These are phyloP conservation scores for Penstemon newberryi DNA, from an alignment of 257 asterid species.

Conservation along the genomic window DNA sequence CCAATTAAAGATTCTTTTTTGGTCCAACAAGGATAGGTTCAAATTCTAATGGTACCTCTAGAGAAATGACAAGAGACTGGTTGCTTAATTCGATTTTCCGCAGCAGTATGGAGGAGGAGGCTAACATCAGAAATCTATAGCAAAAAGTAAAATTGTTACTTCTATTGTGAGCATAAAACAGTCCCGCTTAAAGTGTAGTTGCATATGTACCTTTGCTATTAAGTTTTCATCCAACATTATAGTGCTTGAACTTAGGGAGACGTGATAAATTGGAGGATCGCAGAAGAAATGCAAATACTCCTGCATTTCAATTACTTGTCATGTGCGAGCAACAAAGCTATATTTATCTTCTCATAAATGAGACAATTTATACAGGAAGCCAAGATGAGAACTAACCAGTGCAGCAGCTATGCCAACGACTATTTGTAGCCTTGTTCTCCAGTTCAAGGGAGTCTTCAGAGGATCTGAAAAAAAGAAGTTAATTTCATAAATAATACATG, in stretches of 20 bases:
- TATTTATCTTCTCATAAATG: not conserved
- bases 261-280: conserved; percentile 71
- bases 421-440: conserved; percentile 86
- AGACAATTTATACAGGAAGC: not conserved
- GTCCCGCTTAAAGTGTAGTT: not conserved
- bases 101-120: conserved; percentile 33
- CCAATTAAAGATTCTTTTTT: not conserved
- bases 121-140: conserved; percentile 71
- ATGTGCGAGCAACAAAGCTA: not conserved
- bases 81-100: conserved; percentile 27
- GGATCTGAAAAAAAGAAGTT: conserved; percentile 57
- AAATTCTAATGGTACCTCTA: conserved; percentile 42
- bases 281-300: conserved; percentile 92
- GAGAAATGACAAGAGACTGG: conserved; percentile 43
- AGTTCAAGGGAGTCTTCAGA: conserved; percentile 81
- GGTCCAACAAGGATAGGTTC: not conserved
- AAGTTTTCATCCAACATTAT: conserved; percentile 82
- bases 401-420: conserved; percentile 85
- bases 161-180: not conserved
- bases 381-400: conserved; percentile 51
- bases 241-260: conserved; percentile 76
- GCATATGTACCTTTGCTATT: conserved; percentile 60
- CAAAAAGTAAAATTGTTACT: conserved; percentile 6
- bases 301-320: conserved; percentile 40
- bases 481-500: conserved; percentile 6